A percentile compares a stretch with the other conserved stretches of the same genome.
Conservation (phyloP, 768 basidiomycete genomes). For the Naematelia encephala region DNA sequence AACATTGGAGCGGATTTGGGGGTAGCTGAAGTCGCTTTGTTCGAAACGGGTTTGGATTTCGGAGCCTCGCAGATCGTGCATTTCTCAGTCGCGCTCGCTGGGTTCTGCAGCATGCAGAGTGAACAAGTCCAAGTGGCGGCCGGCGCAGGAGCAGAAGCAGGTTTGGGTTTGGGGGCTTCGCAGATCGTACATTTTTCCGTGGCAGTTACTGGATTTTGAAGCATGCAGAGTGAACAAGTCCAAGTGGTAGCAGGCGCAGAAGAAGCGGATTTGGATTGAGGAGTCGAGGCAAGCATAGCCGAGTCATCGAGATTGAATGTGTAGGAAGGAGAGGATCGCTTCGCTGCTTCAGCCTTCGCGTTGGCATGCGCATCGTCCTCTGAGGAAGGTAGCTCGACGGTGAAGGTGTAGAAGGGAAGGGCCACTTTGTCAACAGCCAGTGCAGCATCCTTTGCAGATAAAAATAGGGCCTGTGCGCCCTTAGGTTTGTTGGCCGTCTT, state of each 20-base stretch:
- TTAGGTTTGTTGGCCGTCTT: not conserved
- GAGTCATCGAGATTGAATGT: constrained; percentile 14
- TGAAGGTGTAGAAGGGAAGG: constrained; percentile 41
- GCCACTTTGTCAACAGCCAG: constrained; percentile 28
- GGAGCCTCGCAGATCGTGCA: constrained; percentile 56
- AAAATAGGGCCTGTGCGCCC: constrained; percentile 13
- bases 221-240: constrained; percentile 60
- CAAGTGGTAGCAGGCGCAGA: too few species aligned
- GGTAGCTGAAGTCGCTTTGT: not conserved
- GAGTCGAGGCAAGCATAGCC: not conserved
- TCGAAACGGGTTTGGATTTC: constrained; percentile 13
- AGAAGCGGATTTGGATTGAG: constrained; percentile 5
- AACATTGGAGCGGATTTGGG: not conserved
- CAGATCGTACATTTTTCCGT: constrained; percentile 56
- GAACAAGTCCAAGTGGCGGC: too few species aligned
- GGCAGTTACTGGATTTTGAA: constrained; percentile 52
- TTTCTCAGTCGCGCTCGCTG: constrained; percentile 53
- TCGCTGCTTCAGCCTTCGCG: constrained; percentile 9
- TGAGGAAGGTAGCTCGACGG: constrained; percentile 5
- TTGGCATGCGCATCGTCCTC: constrained; percentile 13
- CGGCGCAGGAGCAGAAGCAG: too few species aligned
- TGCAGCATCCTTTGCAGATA: constrained; percentile 37
- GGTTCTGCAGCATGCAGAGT: constrained; percentile 56
- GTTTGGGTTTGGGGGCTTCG: constrained; percentile 49
- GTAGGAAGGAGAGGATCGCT: not conserved